Conservation (phyloP, 2,329 filamentous ascomycete species). For the Aspergillus sp. region DNA sequence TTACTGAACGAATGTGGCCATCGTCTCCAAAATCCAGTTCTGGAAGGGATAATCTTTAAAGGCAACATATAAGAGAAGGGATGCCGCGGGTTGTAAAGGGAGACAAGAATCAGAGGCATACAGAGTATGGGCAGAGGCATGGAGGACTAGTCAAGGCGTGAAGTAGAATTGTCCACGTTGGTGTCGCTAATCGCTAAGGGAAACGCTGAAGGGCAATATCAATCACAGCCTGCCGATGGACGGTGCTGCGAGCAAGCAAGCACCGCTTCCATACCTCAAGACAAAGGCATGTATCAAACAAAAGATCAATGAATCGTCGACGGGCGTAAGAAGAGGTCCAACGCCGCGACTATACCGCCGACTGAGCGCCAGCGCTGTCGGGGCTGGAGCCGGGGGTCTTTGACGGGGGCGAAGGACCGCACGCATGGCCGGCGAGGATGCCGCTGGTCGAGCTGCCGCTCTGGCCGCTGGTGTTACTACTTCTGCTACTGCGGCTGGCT, state of each 20-base stretch:
- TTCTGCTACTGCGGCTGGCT: constrained; percentile 30
- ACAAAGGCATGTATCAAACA: too few species aligned
- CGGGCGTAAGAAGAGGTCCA: neutral
- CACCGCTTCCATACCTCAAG: neutral
- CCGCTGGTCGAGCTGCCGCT: constrained; percentile 24
- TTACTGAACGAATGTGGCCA: too few species aligned
- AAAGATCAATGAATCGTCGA: neutral
- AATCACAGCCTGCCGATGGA: neutral
- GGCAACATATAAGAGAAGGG: constrained; percentile 5
- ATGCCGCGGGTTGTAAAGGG: neutral
- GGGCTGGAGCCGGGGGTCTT: constrained; percentile 8
- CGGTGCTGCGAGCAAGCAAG: neutral
- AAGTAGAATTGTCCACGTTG: neutral
- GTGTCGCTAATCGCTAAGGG: neutral
- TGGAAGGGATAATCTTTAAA: neutral
- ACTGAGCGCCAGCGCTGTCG: neutral
- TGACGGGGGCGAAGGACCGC: constrained; percentile 19
- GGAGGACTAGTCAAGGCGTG: neutral
- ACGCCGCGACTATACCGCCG: neutral
- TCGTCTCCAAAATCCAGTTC: neutral
- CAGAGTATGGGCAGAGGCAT: too few species aligned
- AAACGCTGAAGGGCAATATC: neutral
- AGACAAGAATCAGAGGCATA: neutral
- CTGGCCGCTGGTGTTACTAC: constrained; percentile 29
- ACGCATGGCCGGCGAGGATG: constrained; percentile 21